These are phyloP conservation scores for Cornus controversa DNA, from an alignment of 148 eudicot genomes.

Conservation along the genomic window DNA sequence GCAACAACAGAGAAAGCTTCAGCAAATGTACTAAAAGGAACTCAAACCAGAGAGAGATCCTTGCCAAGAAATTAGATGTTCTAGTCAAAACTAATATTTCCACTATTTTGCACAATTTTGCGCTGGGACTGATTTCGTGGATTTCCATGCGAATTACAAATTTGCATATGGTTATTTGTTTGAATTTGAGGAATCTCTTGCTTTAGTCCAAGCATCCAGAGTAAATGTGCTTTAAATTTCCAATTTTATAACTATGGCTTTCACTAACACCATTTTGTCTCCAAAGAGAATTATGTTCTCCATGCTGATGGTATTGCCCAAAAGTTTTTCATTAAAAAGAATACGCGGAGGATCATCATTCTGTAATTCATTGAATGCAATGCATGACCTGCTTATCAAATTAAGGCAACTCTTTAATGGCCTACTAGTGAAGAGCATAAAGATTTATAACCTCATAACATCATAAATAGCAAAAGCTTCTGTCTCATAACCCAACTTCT, in stretches of 20 bases:
- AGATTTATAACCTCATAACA: constrained; percentile 67
- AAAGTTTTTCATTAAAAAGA: neutral
- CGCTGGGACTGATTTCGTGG: neutral
- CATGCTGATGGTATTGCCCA: neutral
- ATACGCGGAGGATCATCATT: neutral
- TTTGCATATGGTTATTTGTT: neutral
- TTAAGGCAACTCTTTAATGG: neutral
- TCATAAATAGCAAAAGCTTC: constrained; percentile 93
- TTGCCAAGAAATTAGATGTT: neutral
- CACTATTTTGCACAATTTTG: neutral
- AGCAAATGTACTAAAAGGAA: neutral
- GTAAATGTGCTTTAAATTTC: neutral
- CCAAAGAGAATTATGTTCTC: neutral
- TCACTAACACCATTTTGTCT: neutral
- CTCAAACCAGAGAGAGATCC: neutral
- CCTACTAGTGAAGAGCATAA: constrained; percentile 14
- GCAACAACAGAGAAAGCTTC: neutral
- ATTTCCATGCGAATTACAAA: neutral
- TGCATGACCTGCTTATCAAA: neutral
- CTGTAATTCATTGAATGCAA: neutral
- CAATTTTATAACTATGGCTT: neutral
- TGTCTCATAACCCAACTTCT: constrained; percentile 80
- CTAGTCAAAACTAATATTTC: neutral
- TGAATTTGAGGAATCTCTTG: neutral
- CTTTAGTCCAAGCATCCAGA: neutral